These are phyloP conservation scores for Arthrobotrys iridis DNA, from an alignment of 2,329 filamentous ascomycete species.

Conservation along the genomic window DNA sequence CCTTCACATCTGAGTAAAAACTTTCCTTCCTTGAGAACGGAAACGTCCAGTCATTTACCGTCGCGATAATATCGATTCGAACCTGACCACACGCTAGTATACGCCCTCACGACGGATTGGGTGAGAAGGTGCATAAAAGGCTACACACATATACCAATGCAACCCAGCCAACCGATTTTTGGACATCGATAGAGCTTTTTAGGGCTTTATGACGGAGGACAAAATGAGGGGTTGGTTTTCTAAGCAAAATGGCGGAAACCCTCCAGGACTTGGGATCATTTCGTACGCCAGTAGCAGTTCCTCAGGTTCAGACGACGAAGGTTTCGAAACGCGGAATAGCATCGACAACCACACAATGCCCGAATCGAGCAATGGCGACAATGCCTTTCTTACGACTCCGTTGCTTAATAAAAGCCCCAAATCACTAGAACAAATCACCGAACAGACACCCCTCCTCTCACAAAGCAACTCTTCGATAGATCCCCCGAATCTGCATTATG, in stretches of 20 bases:
- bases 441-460: constrained; percentile 18
- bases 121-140: no score
- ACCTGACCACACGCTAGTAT: no score
- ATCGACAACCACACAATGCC: background rate
- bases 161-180: background rate
- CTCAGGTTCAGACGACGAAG: constrained; percentile 37
- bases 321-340: background rate
- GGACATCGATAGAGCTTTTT: background rate
- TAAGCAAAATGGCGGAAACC: constrained; percentile 12
- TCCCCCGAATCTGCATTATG: background rate
- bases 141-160: background rate
- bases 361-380: background rate
- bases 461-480: constrained; percentile 1
- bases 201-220: background rate
- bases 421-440: constrained; percentile 5
- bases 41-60: background rate
- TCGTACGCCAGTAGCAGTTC: constrained; percentile 33
- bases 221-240: constrained; percentile 39
- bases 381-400: background rate
- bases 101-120: no score
- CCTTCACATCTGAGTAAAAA: background rate
- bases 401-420: constrained; percentile 4
- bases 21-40: background rate
- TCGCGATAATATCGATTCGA: background rate
- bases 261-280: constrained; percentile 21